Percentiles rank a stretch among this genome's conserved stretches.
Evolutionary conservation across 2,329 filamentous ascomycete genomes (phyloP).

Genomic region (Pseudogymnoascus sp.): DNA sequence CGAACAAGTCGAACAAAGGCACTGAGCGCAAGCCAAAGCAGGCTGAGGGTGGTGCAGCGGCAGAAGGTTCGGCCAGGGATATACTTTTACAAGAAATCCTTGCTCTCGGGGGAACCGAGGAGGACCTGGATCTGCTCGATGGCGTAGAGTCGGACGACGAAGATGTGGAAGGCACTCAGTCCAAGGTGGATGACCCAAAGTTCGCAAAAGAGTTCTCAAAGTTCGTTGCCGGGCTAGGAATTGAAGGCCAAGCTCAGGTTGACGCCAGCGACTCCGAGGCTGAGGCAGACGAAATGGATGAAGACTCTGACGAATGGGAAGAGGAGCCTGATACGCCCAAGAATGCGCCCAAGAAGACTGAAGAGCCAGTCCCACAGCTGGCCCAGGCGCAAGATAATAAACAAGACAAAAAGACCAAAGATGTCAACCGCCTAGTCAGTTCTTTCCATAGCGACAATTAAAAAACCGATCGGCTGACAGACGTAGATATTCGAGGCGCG

Average conservation of each 20-base stretch:
- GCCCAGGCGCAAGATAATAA: not conserved
- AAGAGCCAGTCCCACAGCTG: conserved; percentile 10
- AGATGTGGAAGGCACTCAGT: conserved; percentile 26
- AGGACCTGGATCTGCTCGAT: conserved; percentile 53
- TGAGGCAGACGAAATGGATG: conserved; percentile 32
- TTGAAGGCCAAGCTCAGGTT: conserved; percentile 35
- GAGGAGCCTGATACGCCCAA: conserved; percentile 27
- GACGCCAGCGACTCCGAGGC: conserved; percentile 32
- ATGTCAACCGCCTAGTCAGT: conserved; percentile 28
- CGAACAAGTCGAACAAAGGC: conserved; percentile 17
- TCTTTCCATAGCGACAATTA: conserved; percentile 6
- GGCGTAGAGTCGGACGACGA: conserved; percentile 46
- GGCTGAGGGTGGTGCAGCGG: conserved; percentile 11
- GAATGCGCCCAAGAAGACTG: not conserved
- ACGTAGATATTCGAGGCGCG: conserved; percentile 49
- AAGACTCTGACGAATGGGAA: conserved; percentile 21
- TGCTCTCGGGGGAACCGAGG: conserved; percentile 56
- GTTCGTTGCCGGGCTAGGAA: conserved; percentile 44
- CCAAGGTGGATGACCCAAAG: conserved; percentile 12
- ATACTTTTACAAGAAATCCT: conserved; percentile 54
- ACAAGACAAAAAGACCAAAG: conserved; percentile 14
- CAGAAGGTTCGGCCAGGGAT: conserved; percentile 20
- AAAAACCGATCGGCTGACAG: conserved; percentile 22
- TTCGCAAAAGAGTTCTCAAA: conserved; percentile 39
- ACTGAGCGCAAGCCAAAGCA: conserved; percentile 10